phyloP scores from a whole-genome alignment of 305 asterid species.

The Galium porrigens region DNA sequence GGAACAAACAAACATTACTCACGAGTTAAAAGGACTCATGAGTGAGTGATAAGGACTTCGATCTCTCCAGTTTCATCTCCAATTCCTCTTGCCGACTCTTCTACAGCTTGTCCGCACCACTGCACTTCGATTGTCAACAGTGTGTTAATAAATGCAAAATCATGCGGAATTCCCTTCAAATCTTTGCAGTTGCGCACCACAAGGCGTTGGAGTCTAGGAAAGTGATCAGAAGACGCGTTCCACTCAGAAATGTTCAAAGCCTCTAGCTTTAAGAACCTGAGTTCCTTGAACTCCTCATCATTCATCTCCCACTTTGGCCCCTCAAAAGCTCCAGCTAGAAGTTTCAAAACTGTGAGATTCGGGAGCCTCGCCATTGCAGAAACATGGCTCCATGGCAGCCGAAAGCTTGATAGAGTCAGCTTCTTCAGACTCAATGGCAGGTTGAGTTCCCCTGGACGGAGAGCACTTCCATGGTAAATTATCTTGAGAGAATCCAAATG shows the following conservation, averaged over 20 bases:
- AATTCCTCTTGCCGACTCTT: background rate
- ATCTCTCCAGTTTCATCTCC: background rate
- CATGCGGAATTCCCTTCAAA: background rate
- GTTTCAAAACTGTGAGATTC: background rate
- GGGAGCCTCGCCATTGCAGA: background rate
- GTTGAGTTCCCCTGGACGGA: background rate
- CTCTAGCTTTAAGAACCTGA: background rate
- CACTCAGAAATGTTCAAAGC: background rate
- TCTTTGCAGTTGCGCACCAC: constrained; percentile 1
- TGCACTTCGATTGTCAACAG: background rate
- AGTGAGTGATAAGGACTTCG: constrained; percentile 1
- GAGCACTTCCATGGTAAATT: background rate
- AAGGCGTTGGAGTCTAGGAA: background rate
- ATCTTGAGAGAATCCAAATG: background rate
- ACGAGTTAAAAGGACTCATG: background rate
- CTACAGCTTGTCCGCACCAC: background rate
- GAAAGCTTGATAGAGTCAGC: background rate
- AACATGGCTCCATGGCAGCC: background rate
- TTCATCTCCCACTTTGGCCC: background rate
- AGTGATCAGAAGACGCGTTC: background rate
- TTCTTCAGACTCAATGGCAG: background rate
- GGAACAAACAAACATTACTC: too few species aligned
- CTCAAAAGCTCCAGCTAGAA: background rate
- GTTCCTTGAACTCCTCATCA: background rate
- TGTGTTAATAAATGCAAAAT: background rate